phyloP scores from a whole-genome alignment of 257 asterid genomes.

The Solanum corneliomulleri region DNA sequence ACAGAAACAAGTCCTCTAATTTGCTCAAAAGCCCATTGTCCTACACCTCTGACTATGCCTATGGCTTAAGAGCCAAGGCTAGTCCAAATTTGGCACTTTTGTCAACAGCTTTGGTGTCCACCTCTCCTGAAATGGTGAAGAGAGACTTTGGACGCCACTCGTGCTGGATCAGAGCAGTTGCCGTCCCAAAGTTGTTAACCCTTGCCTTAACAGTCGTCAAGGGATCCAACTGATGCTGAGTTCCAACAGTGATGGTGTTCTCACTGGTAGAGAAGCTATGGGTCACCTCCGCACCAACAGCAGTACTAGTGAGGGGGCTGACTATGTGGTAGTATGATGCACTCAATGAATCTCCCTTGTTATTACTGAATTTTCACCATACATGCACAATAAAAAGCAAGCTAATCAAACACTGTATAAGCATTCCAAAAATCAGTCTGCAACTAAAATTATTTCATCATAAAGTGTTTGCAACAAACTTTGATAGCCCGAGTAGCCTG shows the following conservation, averaged over 20 bases:
- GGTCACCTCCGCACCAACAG: not conserved
- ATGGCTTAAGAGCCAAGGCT: not conserved
- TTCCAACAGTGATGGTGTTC: not conserved
- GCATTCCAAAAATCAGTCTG: not conserved
- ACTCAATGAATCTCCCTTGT: conserved; percentile 1
- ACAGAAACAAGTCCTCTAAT: not conserved
- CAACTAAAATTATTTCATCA: not conserved
- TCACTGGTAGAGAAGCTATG: not conserved
- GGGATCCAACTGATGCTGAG: conserved; percentile 2
- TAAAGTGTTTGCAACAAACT: not conserved
- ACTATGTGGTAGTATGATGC: conserved; percentile 1
- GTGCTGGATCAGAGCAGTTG: not conserved
- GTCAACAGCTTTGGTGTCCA: not conserved
- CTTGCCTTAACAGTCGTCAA: not conserved
- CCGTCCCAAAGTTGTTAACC: not conserved
- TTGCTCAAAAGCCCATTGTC: not conserved
- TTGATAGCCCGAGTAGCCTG: not conserved
- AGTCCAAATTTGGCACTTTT: not conserved
- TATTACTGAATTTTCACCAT: not conserved
- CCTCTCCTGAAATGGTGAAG: not conserved
- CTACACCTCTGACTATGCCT: not conserved
- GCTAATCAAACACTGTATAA: not conserved
- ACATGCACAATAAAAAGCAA: not conserved
- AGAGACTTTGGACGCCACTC: conserved; percentile 3
- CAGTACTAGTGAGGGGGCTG: not conserved